phyloP scores from a whole-genome alignment of 768 basidiomycete genomes.

The Butyriboletus loyo region DNA sequence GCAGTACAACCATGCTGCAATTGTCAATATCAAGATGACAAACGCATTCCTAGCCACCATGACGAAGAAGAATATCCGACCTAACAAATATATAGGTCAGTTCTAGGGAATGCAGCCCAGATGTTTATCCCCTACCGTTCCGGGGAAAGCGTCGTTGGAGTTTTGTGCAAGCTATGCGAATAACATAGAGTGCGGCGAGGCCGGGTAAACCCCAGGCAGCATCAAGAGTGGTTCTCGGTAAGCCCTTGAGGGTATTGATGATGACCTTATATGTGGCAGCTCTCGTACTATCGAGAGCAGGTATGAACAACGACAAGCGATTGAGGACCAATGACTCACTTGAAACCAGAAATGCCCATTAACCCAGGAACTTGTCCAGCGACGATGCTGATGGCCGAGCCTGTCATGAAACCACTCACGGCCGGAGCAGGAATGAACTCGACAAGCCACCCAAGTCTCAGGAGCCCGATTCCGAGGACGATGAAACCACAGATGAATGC shows the following conservation, averaged over 20 bases:
- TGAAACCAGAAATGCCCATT: slow-evolving; percentile 83
- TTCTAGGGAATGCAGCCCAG: not conserved
- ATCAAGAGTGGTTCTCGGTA: slow-evolving; percentile 68
- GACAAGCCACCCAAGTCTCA: slow-evolving; percentile 90
- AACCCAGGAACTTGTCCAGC: slow-evolving; percentile 85
- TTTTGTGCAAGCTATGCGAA: slow-evolving; percentile 55
- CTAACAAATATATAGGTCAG: slow-evolving; percentile 32
- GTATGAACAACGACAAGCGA: not conserved
- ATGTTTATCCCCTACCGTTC: slow-evolving; percentile 40
- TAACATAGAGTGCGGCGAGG: slow-evolving; percentile 64
- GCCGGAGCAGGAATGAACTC: slow-evolving; percentile 91
- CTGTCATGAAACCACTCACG: slow-evolving; percentile 93
- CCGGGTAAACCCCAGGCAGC: slow-evolving; percentile 88
- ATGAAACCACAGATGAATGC: slow-evolving; percentile 91
- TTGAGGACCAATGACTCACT: slow-evolving; percentile 47
- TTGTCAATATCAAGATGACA: slow-evolving; percentile 81
- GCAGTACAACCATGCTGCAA: slow-evolving; percentile 85
- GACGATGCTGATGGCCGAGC: slow-evolving; percentile 92
- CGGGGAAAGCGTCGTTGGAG: slow-evolving; percentile 60
- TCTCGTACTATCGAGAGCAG: slow-evolving; percentile 58
- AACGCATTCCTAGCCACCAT: slow-evolving; percentile 80
- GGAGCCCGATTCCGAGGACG: slow-evolving; percentile 82
- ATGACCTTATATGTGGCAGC: slow-evolving; percentile 83
- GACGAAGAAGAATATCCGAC: slow-evolving; percentile 73
- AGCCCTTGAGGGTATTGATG: slow-evolving; percentile 87